Evolutionary conservation across 2,329 filamentous ascomycete genomes (phyloP).

Genomic region (Fusarium anthophilum): DNA sequence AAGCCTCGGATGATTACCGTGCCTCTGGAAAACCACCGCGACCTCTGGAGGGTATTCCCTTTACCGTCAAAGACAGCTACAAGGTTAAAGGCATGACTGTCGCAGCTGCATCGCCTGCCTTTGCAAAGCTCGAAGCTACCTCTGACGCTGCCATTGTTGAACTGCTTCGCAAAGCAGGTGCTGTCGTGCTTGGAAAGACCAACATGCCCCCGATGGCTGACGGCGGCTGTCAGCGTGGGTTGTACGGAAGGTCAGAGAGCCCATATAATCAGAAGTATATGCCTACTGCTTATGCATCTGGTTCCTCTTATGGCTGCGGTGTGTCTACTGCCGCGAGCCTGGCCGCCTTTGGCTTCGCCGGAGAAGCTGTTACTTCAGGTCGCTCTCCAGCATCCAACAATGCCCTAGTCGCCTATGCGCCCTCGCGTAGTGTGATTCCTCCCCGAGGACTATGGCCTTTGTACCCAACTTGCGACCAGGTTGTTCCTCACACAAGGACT

Average conservation of each 20-base stretch:
- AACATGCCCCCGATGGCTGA: constrained; percentile 68
- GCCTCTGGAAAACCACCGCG: constrained; percentile 28
- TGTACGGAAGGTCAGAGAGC: constrained; percentile 65
- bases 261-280: constrained; percentile 65
- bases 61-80: constrained; percentile 67
- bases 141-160: constrained; percentile 62
- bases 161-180: constrained; percentile 51
- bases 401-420: constrained; percentile 64
- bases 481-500: constrained; percentile 62
- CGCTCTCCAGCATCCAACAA: constrained; percentile 67
- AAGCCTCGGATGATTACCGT: constrained; percentile 42
- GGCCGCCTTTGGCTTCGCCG: constrained; percentile 62
- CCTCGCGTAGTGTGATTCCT: constrained; percentile 61
- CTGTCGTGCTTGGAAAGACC: constrained; percentile 56
- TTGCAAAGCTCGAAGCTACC: constrained; percentile 58
- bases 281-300: constrained; percentile 64
- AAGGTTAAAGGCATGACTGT: constrained; percentile 63
- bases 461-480: constrained; percentile 64
- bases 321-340: constrained; percentile 61
- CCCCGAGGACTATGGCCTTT: constrained; percentile 64
- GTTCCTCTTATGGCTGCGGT: constrained; percentile 66
- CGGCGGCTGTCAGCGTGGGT: constrained; percentile 65
- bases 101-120: constrained; percentile 64
- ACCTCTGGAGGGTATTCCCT: constrained; percentile 64
- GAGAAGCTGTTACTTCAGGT: constrained; percentile 66